Base-by-base conservation (phyloP, 192 early-diverging fungal species). In the Coemansia sp. region DNA sequence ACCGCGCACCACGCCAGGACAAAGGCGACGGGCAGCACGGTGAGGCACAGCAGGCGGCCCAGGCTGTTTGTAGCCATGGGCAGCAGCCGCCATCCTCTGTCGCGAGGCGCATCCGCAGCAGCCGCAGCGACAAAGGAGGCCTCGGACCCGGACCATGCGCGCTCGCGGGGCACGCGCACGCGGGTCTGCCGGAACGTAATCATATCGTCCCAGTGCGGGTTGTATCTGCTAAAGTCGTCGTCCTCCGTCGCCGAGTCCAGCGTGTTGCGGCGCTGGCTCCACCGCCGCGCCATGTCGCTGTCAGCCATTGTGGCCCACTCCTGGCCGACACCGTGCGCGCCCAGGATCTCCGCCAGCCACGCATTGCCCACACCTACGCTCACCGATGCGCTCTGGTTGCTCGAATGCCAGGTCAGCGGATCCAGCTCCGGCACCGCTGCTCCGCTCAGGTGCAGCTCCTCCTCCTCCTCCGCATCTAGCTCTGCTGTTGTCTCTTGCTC, bases 131-230 rank as follows among this genome's bases (percentile, higher is more conserved):
- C 24, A 3, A 43, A 31, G 15, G 68, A 64, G 12, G 62, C 59
- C 4, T 67, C 68, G 17, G 79, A 65, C 4, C 51, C 78, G 14
- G 83, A 85, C 83, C 83, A 85, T 3, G 83, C 73, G 49, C 83
- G 67, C 67, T 68, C 79, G 46, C 73, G 61, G 27, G 76, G 82
- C 11, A 84, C 70, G 14, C 61, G 65, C 19, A 68, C 78, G 25
- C 70, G 69, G 24, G 83, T 64, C 64, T 84, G 83, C 15, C 79
- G 76, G 58, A 86, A 82, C 19, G 75, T 84, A 1, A 86, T 64
- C 79, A 86, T 84, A 36, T 86, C 85, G 60, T 86, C 83, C 85
- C 85, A 86, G 65, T 86, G 82, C 43, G 85, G 83, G 61, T 86
- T 70, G 43, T 59, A 68, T 19, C 71, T 57, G 59, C 58, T 42